These are phyloP conservation scores for Candida hungchunana DNA, from an alignment of 805 yeast genomes.

Conservation along the genomic window DNA sequence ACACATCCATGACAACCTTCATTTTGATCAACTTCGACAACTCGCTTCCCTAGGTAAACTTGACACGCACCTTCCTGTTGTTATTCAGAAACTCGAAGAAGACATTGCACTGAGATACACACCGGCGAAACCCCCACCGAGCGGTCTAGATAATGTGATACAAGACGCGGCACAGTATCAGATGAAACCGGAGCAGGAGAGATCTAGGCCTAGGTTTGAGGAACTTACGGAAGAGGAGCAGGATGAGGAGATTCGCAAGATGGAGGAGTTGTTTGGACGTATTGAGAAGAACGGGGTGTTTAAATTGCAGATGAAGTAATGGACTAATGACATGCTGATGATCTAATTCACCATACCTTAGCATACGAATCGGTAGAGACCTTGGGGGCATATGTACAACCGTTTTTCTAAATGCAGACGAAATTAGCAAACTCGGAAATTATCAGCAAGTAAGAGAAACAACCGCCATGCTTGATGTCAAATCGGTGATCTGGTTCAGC, in stretches of 20 bases:
- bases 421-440: too few relatives aligned
- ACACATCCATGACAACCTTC: conserved; percentile 14
- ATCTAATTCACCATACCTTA: too few relatives aligned
- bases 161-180: conserved; percentile 7
- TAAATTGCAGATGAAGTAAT: conserved; percentile 23
- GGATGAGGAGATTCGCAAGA: conserved; percentile 24
- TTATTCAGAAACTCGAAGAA: conserved; percentile 6
- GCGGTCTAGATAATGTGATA: neutral
- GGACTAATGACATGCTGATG: neutral
- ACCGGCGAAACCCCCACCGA: too few relatives aligned
- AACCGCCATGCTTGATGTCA: too few relatives aligned
- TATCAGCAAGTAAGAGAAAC: too few relatives aligned
- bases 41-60: conserved; percentile 2
- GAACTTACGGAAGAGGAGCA: conserved; percentile 25
- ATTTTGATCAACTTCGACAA: conserved; percentile 8
- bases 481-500: too few relatives aligned
- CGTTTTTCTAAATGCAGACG: too few relatives aligned
- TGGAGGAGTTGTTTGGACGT: conserved; percentile 22
- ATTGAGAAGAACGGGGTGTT: conserved; percentile 27
- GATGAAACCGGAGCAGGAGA: conserved; percentile 1
- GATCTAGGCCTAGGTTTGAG: conserved; percentile 20
- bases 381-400: too few relatives aligned
- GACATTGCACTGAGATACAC: conserved; percentile 2
- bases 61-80: conserved; percentile 19
- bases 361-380: too few relatives aligned